Evolutionary conservation across 768 basidiomycete species (phyloP), one percentile per base, ranked within the genome.

Genomic region (Pisolithus albus): DNA sequence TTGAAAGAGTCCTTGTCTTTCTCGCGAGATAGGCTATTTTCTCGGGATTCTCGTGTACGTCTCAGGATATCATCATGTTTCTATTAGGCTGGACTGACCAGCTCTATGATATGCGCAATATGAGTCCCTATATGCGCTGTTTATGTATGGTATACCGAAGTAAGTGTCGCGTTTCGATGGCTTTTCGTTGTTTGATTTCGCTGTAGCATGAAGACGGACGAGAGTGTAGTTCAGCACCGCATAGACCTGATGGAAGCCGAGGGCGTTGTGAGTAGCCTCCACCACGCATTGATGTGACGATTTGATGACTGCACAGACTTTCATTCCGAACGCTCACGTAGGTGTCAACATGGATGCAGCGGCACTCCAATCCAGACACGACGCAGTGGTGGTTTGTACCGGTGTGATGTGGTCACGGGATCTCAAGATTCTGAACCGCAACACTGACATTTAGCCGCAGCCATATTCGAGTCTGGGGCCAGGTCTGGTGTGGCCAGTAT

Each of bases 351-450:
- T 88, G 51, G 89, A 93, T 59, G 80, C 81, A 9, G 65, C 71
- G 18, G 72, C 86, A 49, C 74, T 99, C 52, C 82, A 77, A 28
- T 75, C 77, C n/a, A 79, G 90, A 55, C 84, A 87, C 64, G 95
- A 99, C 62, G 94, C 92, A 13, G 74, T 97, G 26, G 83, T 98
- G 51, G 72, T 98, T 49, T 87, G 85, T 55, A 96, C 92, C 24
- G 95, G 95, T 50, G 93, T 95, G 0, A 97, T 94, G 21, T 95
- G 92, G 92, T 93, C 96, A 49, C 85, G 96, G 53, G 94, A 99
- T 68, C 75, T 99, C 52, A n/a, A n/a, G n/a, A n/a, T n/a, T n/a
- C n/a, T n/a, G n/a, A n/a, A n/a, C n/a, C n/a, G 95, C 46, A 81
- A 87, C 34, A 81, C 77, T 13, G 82, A 91, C 59, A 23, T 23